phyloP scores from a whole-genome alignment of 805 yeast species.

The Hemisphaericaspora nanyangensis region DNA sequence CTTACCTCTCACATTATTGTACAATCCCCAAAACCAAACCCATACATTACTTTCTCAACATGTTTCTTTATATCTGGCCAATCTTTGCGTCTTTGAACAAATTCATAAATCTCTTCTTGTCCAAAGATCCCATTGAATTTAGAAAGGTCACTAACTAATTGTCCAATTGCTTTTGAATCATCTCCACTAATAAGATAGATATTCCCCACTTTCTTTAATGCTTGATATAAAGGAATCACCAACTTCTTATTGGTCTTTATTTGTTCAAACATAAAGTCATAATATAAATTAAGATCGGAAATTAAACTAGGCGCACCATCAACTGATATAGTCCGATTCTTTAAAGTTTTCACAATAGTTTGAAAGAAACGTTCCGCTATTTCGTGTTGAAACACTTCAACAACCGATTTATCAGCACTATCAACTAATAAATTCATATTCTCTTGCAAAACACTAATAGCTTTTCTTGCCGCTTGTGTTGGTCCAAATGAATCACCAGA shows the following conservation, averaged over 20 bases:
- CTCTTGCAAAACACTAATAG: constrained; percentile 57
- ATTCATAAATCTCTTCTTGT: constrained; percentile 92
- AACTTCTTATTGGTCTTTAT: constrained; percentile 58
- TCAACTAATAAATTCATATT: constrained; percentile 75
- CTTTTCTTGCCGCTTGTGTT: constrained; percentile 62
- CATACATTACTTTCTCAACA: constrained; percentile 94
- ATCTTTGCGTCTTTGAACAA: constrained; percentile 82
- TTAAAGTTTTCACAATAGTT: constrained; percentile 70
- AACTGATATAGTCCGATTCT: constrained; percentile 65
- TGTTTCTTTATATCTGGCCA: constrained; percentile 74
- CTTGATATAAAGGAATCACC: constrained; percentile 70
- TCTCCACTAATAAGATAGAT: constrained; percentile 65
- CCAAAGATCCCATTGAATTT: constrained; percentile 85
- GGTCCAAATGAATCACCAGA: constrained; percentile 13
- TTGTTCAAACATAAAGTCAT: constrained; percentile 55
- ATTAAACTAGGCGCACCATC: constrained; percentile 82
- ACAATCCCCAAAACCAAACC: constrained; percentile 81
- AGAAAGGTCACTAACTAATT: constrained; percentile 74
- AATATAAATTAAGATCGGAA: constrained; percentile 75
- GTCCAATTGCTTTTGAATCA: constrained; percentile 82
- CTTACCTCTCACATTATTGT: constrained; percentile 33
- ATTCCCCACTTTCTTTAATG: constrained; percentile 82
- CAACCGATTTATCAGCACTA: constrained; percentile 79
- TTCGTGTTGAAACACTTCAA: constrained; percentile 93
- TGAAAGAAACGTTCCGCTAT: constrained; percentile 83